Evolutionary conservation across 2,329 filamentous ascomycete genomes (phyloP).

Genomic region (Tolypocladium tundrense): DNA sequence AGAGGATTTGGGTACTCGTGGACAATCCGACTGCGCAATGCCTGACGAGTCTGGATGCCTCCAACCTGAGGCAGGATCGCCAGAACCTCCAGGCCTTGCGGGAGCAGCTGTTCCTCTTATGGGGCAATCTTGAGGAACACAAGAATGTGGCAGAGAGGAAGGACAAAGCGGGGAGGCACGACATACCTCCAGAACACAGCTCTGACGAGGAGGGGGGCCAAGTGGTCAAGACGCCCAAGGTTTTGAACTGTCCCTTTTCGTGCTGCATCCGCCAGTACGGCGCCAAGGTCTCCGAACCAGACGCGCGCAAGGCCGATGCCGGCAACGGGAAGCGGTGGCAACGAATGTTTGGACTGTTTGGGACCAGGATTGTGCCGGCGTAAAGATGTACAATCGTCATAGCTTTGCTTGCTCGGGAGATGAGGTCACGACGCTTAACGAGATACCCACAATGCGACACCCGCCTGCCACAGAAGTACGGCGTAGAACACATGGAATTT

Average conservation of each 20-base stretch:
- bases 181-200: constrained; percentile 26
- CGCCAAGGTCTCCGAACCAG: constrained; percentile 31
- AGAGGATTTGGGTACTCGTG: constrained; percentile 58
- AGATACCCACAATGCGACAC: not conserved
- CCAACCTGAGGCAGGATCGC: constrained; percentile 43
- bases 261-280: constrained; percentile 68
- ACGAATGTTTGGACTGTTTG: constrained; percentile 54
- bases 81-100: constrained; percentile 42
- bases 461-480: not conserved
- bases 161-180: constrained; percentile 8
- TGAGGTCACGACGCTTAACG: not conserved
- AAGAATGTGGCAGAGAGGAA: constrained; percentile 31
- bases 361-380: constrained; percentile 41
- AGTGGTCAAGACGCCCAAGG: constrained; percentile 5
- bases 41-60: constrained; percentile 37
- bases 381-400: not conserved
- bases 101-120: constrained; percentile 66
- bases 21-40: constrained; percentile 43
- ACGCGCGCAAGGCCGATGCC: constrained; percentile 32
- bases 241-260: constrained; percentile 50
- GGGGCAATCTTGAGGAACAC: constrained; percentile 74
- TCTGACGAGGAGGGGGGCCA: constrained; percentile 53
- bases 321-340: constrained; percentile 44
- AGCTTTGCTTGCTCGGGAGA: not conserved
- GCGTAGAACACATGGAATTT: not conserved